phyloP scores from a whole-genome alignment of 2,329 filamentous ascomycete genomes.

The Didymella keratinophila region DNA sequence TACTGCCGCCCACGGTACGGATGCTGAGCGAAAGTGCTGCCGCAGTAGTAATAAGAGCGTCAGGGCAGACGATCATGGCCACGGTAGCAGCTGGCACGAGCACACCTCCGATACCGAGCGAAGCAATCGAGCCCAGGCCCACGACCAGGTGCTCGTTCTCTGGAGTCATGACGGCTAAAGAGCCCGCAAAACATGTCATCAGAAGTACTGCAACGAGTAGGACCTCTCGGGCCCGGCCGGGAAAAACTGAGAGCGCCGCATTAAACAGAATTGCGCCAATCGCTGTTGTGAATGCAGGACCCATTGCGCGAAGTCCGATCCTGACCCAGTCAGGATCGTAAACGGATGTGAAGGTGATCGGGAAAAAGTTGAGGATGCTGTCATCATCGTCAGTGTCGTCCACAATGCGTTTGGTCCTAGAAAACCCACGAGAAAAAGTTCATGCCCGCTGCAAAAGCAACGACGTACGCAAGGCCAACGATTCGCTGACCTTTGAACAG shows the following conservation, averaged over 20 bases:
- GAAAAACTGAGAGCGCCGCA: conserved; percentile 37
- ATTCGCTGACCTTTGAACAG: conserved; percentile 46
- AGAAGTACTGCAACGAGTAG: conserved; percentile 42
- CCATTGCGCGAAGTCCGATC: conserved; percentile 44
- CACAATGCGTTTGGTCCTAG: no score
- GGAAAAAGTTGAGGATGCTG: conserved; percentile 45
- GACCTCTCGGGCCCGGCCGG: conserved; percentile 34
- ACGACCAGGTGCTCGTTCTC: conserved; percentile 43
- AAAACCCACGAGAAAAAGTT: conserved; percentile 37
- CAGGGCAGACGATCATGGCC: conserved; percentile 46
- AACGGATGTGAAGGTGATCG: conserved; percentile 37
- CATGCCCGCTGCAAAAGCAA: conserved; percentile 49
- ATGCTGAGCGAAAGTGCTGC: conserved; percentile 57
- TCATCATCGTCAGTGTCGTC: background rate
- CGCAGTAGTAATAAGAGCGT: conserved; percentile 46
- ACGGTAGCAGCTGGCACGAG: conserved; percentile 47
- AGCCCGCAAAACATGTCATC: conserved; percentile 45
- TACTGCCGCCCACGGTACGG: conserved; percentile 51
- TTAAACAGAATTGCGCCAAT: conserved; percentile 44
- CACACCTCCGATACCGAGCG: conserved; percentile 50
- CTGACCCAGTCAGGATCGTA: conserved; percentile 42
- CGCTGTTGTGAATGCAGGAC: conserved; percentile 36
- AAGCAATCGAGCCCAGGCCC: conserved; percentile 43
- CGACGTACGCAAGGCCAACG: conserved; percentile 41
- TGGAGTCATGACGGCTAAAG: conserved; percentile 42